These are phyloP conservation scores for Schwanniomyces occidentalis DNA, from an alignment of 805 yeast genomes.

Conservation along the genomic window DNA sequence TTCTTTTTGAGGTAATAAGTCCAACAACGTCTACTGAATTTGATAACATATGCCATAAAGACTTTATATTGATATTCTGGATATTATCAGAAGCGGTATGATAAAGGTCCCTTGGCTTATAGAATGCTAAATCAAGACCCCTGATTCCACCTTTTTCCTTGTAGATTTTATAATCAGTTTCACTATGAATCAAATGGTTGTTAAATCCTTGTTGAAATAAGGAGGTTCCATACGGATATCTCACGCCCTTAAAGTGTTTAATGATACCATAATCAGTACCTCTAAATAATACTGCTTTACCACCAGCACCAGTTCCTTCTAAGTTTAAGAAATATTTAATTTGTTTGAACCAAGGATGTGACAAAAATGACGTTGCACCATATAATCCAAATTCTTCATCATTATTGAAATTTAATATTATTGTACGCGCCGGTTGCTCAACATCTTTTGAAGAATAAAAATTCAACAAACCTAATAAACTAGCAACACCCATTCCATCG, in stretches of 20 bases:
- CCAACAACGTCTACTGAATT: constrained; percentile 62
- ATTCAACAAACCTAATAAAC: constrained; percentile 69
- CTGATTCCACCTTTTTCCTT: constrained; percentile 60
- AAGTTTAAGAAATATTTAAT: constrained; percentile 71
- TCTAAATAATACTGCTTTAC: constrained; percentile 77
- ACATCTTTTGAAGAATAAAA: constrained; percentile 33
- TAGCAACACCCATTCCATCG: constrained; percentile 86
- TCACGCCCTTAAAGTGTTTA: constrained; percentile 53
- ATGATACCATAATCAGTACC: constrained; percentile 78
- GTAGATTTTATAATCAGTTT: constrained; percentile 84
- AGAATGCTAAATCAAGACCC: constrained; percentile 90
- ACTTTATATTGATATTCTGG: constrained; percentile 58
- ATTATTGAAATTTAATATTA: constrained; percentile 83
- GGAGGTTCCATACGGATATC: constrained; percentile 76
- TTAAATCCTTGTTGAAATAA: constrained; percentile 84
- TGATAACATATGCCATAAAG: constrained; percentile 84
- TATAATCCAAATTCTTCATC: constrained; percentile 85
- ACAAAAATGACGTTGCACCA: constrained; percentile 74
- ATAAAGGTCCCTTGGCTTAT: constrained; percentile 77
- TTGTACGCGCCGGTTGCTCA: constrained; percentile 64
- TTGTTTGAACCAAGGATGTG: constrained; percentile 68
- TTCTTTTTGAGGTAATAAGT: constrained; percentile 34
- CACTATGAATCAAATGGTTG: constrained; percentile 67
- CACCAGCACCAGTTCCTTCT: constrained; percentile 94
- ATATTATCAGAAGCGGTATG: constrained; percentile 79